Evolutionary conservation across 192 early-diverging fungal species (phyloP), one percentile per base, ranked within the genome.

Genomic region (Coemansia sp.): DNA sequence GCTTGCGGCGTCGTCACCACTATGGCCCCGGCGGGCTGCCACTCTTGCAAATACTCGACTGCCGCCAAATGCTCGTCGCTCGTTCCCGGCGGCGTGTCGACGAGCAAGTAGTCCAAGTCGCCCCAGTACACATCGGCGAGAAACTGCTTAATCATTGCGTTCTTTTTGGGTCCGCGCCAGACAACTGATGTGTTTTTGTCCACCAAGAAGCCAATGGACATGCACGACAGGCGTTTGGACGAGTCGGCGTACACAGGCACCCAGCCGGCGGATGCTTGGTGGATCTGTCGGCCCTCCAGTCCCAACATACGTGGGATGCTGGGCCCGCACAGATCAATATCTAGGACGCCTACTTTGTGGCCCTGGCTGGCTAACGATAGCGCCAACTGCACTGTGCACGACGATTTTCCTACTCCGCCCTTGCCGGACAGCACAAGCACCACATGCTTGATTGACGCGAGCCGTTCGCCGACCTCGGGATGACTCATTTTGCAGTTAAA

Each of bases 111-210:
- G 67, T 99, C 96, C 29, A 97, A 82, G 15, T 92, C 88, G 27
- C 97, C 96, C 95, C 96, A 99, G 78, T 89, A 93, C 0, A 98
- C 96, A 65, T 99, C 95, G 35, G 90, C 85, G 56, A 99, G 73
- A 59, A 99, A 98, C 79, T 96, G 97, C 62, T 92, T 93, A 73
- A 99, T 99, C 88, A 99, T 94, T 7, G 94, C 95, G 76, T 91
- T 97, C 86, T 99, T 99, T 70, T 99, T 99, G 29, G 97, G 94
- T 2, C 97, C 97, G 39, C 95, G 86, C 97, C 97, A 99, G 21
- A 99, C 93, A 12, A 99, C 93, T 22, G 97, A 93, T 63, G 96
- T 89, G 66, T 96, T 88, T 60, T 89, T 90, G 68, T 85, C 89
- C 37, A 99, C 83, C 71, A 99, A 84, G 58, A 98, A 99, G 43